Base-by-base conservation (phyloP, 306 rosid genomes). In the Hippophae gyantsensis region DNA sequence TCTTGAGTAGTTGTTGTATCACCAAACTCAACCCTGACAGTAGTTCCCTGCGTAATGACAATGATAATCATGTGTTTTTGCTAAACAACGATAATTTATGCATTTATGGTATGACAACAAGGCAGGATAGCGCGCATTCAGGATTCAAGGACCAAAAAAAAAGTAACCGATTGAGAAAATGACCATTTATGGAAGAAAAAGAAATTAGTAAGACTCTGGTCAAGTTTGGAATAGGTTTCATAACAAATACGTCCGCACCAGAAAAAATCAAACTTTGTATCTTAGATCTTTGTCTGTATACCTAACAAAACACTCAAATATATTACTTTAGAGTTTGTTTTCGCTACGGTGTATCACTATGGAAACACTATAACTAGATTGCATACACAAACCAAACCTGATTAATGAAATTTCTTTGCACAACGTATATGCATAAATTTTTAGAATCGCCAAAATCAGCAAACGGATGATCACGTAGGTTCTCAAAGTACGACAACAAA, bases 21-120 rank as follows among this genome's bases (percentile, higher is more conserved):
- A 57, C 99, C 99, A 64, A 84, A 82, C 71, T 88, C 96, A 80
- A 88, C 99, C 82, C 97, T 84, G 57, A 92, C 99, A 52, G 95
- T 76, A 25, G 89, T 86, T 32, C 99, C 99, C 99, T 90, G 81
- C 49, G 60, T 46, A 52, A 52, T 42, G 56, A 52, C 56, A 62
- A 50, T 8, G 6, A 44, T 8, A 42, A 26, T 10, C 11, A 1
- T 13, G 10, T 6, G 25, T 18, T 5, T 18, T 13, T 7, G 13
- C 18, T 8, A 18, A 51, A 51, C 55, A 51, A 6, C 6, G 3
- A 3, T 7, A 7, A 51, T 51, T 3, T 7, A 13, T 4, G 50
- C 50, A 3, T 2, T 9, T 3, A 13, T 46, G 10, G 13, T 9
- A 46, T 46, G 13, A 13, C 13, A 46, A 46, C 13, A 46, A 49